Evolutionary conservation across 2,329 filamentous ascomycete genomes (phyloP), one percentile per base, ranked within the genome.

Genomic region (Alternaria conjuncta): DNA sequence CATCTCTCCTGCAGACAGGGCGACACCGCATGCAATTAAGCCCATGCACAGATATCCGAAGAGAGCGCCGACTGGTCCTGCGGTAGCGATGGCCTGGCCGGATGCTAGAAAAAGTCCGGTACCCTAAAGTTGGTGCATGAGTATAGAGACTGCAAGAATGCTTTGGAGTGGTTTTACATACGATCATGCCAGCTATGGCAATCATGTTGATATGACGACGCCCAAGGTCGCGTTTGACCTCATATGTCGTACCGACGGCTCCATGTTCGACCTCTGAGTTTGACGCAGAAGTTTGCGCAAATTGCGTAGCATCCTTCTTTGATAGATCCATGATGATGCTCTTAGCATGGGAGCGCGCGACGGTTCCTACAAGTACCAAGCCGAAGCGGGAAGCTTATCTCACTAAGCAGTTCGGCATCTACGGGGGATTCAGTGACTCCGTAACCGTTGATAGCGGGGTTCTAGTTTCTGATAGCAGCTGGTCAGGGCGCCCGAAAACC

Each of bases 101-200:
- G 85, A 84, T 50, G 84, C 84, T 10, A 88, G 79, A 73, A 88
- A 87, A 0, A 87, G 76, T 63, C 86, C 86, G 3, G 85, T 87
- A 44, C 73, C 77, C 50, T 54, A 23, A 4, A 54, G 26, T 21
- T 54, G 21, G 2, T 54, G 50, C 50, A 10, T 54, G 13, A 54
- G 50, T 41, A 36, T 23, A 3, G 18, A 2, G 5, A 49, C 1
- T 8, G 3, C 13, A 10, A 8, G 28, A 18, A 15, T 28, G 28
- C 6, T 41, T 28, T 43, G 44, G 11, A 23, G 18, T 41, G 11
- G 8, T 23, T 46, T 18, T 21, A 57, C 55, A 11, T 32, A 57
- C 44, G 8, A 67, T 63, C 55, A 57, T 55, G 13, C 65, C 65
- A 46, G 65, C 65, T 20, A 67, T 65, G 13, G 65, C 65, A 44